A percentile compares a stretch with the other conserved stretches of the same genome.
phyloP scores from a whole-genome alignment of 148 eudicot species.

The Rhododendron simsii region DNA sequence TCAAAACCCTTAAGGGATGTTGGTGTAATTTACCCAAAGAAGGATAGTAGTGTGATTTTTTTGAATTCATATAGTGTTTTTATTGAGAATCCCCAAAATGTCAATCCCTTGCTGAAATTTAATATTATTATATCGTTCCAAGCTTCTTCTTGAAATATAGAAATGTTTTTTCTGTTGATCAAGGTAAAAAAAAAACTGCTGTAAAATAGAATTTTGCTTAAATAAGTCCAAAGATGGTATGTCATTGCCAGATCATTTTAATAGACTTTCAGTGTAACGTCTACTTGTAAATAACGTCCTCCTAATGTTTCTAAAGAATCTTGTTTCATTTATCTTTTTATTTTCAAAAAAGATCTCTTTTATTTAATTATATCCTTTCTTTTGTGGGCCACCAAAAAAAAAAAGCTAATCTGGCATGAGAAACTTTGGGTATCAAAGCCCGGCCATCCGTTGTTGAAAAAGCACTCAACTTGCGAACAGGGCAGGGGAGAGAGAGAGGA shows the following conservation, averaged over 20 bases:
- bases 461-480: slow-evolving; percentile 12
- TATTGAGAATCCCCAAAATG: not conserved
- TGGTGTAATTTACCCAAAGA: not conserved
- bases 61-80: not conserved
- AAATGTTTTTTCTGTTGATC: not conserved
- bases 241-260: not conserved
- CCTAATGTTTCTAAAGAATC: not conserved
- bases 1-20: not conserved
- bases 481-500: not conserved
- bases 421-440: not conserved
- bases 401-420: not conserved
- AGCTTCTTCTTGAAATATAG: not conserved
- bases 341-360: not conserved
- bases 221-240: not conserved
- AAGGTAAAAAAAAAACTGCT: not conserved
- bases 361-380: not conserved
- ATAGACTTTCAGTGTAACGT: not conserved
- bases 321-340: not conserved
- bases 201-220: not conserved
- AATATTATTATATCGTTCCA: too few relatives aligned
- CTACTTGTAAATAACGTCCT: not conserved
- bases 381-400: not conserved
- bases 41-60: not conserved
- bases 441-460: not conserved
- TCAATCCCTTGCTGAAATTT: not conserved